Evolutionary conservation across 345 rosid species (phyloP).

Genomic region (Pistacia integerrima): DNA sequence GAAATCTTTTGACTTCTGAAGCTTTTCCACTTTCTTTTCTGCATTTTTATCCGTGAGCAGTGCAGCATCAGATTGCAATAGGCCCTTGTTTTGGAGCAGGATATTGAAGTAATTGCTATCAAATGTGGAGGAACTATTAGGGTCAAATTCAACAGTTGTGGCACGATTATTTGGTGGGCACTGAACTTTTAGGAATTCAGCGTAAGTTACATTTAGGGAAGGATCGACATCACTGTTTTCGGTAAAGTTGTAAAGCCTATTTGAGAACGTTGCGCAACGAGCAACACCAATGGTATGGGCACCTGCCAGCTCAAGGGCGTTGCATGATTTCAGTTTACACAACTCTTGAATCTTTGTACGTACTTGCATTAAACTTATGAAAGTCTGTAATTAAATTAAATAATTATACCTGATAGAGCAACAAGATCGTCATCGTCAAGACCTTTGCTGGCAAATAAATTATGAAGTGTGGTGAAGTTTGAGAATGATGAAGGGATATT

Average conservation of each 20-base stretch:
- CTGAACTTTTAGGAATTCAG: conserved; percentile 33
- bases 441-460: conserved; percentile 37
- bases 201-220: conserved; percentile 40
- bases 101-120: conserved; percentile 48
- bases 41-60: conserved; percentile 47
- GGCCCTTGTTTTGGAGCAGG: conserved; percentile 38
- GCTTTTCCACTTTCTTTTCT: not conserved
- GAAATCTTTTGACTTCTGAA: conserved; percentile 32
- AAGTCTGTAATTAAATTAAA: not conserved
- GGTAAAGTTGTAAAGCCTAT: conserved; percentile 61
- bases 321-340: too few species aligned
- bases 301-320: conserved; percentile 30
- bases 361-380: too few species aligned
- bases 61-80: conserved; percentile 56
- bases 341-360: too few species aligned
- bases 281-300: conserved; percentile 67
- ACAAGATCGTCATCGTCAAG: conserved; percentile 50
- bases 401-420: conserved; percentile 49
- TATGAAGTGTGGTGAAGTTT: conserved; percentile 41
- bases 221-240: conserved; percentile 63
- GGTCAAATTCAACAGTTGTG: conserved; percentile 51
- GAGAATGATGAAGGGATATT: conserved; percentile 50
- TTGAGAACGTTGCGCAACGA: conserved; percentile 42
- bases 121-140: conserved; percentile 37
- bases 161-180: conserved; percentile 41